Evolutionary conservation across 139 green algal genomes (phyloP), one percentile per base, ranked within the genome.

Genomic region (Zygnema cylindricum): DNA sequence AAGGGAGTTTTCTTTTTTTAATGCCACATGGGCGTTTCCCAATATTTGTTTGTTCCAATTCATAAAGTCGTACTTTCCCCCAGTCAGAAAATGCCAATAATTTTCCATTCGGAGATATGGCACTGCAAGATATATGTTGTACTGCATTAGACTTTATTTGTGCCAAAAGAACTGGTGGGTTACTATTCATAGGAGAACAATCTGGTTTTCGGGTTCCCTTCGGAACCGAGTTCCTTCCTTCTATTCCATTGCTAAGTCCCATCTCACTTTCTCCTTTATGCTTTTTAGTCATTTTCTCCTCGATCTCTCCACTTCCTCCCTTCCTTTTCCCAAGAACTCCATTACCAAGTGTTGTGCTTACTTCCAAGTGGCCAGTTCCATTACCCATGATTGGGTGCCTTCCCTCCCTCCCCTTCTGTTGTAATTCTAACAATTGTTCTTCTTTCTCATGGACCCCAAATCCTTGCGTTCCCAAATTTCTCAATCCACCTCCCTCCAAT

Each of bases 91-190:
- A 93, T 22, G 94, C 96, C 0, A 98, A 41, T 33, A 86, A 85
- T 22, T 25, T 30, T 2, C 95, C 95, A 73, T 96, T 94, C 1
- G 92, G 90, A 0, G 96, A 96, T 1, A 98, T 55, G 1, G 95
- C 94, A 1, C 93, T 93, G 43, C 92, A 86, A 0, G 69, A 2
- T 22, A 71, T 38, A 25, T 90, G 82, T 32, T 76, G 75, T 25
- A 71, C 33, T 38, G 69, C 69, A 16, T 32, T 86, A 40, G 38
- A 54, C 54, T 55, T 40, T 16, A 90, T 38, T 33, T 35, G 42
- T 39, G 35, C 76, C 22, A 79, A 69, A 33, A 79, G 69, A 22
- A 78, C 35, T 40, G 1, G 41, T 25, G 0, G 57, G 33, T 39
- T 16, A 22, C 21, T n/a, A 35, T 38, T 57, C 79, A 35, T 35